Base-by-base conservation (phyloP, 1,284 basidiomycete genomes). In the Ganoderma lucidum region DNA sequence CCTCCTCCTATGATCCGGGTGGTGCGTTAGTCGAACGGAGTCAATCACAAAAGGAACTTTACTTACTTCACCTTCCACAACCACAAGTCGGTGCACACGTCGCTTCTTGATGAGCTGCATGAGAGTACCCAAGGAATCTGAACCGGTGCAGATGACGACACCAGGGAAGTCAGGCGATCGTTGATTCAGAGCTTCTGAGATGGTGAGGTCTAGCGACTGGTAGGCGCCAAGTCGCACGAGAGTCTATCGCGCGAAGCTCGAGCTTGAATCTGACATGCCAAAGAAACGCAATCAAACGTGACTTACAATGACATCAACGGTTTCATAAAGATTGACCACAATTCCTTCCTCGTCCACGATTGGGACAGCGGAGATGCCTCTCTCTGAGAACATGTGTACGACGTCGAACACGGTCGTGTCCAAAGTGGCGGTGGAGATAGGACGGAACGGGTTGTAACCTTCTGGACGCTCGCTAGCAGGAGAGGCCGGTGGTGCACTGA, bases 351-450 rank as follows among this genome's bases (percentile, higher is more conserved):
- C 91, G 77, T 98, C 95, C 30, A 99, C 87, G 77, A 99, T 98
- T 3, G 98, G 98, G 12, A 99, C 97, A 2, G 97, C 97, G 30
- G 96, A 97, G 75, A 99, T 98, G 17, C 96, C 94, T 44, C 93
- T 88, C 80, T 97, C 95, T 0, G 96, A 98, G 80, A 99, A 99
- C 93, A 98, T 96, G 80, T 99, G 98, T 0, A 99, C 98, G 63
- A 99, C 95, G 78, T 99, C 96, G 77, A 98, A 98, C 0, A 99
- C 98, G 23, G 95, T 93, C 1, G 97, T 99, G 71, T 92, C 85
- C 75, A 98, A 85, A 12, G 92, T 97, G 2, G 98, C 98, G 0
- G 96, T 98, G 2, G 96, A 94, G 65, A 99, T 92, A 0, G 97
- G 97, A 79, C 93, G 88, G 81, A 91, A 97, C 0, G 93, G 94